A percentile compares a stretch with the other conserved stretches of the same genome.
These are phyloP conservation scores for Zymoseptoria pseudotritici DNA, from an alignment of 2,329 filamentous ascomycete species.

Conservation along the genomic window DNA sequence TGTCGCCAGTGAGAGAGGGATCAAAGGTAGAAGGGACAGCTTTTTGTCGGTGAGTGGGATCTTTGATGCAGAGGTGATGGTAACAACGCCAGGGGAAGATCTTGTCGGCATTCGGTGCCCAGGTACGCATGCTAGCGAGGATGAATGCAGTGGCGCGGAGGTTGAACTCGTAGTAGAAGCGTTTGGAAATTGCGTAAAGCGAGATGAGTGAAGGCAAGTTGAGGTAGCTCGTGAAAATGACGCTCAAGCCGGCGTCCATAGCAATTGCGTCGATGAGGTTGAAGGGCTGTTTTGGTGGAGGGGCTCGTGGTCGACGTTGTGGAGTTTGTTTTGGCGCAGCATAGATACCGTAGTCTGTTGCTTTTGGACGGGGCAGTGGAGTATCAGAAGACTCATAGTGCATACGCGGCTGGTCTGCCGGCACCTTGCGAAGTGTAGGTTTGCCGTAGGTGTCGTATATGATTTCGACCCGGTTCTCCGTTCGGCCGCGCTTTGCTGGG, in stretches of 20 bases:
- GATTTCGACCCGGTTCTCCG: constrained; percentile 18
- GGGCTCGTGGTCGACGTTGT: not conserved
- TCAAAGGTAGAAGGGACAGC: constrained; percentile 7
- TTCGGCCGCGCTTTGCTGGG: constrained; percentile 14
- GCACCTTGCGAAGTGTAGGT: constrained; percentile 11
- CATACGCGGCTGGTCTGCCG: not conserved
- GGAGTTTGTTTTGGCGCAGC: not conserved
- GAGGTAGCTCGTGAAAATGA: constrained; percentile 51
- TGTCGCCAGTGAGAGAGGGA: constrained; percentile 16
- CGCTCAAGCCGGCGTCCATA: constrained; percentile 43
- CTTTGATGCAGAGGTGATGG: constrained; percentile 48
- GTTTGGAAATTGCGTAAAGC: constrained; percentile 57
- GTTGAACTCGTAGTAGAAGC: constrained; percentile 56
- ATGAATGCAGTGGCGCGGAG: constrained; percentile 53
- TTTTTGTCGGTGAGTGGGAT: constrained; percentile 41
- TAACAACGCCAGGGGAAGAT: constrained; percentile 59
- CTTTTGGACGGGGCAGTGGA: not conserved
- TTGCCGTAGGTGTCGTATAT: constrained; percentile 17
- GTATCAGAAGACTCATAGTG: constrained; percentile 1
- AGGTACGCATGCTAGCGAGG: constrained; percentile 45
- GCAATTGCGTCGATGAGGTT: constrained; percentile 30
- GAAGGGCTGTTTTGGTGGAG: constrained; percentile 16
- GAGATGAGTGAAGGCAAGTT: constrained; percentile 50
- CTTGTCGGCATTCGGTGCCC: constrained; percentile 48
- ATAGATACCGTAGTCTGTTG: not conserved